These are phyloP conservation scores for Streptanthus diversifolius DNA, from an alignment of 345 rosid genomes.

Conservation along the genomic window DNA sequence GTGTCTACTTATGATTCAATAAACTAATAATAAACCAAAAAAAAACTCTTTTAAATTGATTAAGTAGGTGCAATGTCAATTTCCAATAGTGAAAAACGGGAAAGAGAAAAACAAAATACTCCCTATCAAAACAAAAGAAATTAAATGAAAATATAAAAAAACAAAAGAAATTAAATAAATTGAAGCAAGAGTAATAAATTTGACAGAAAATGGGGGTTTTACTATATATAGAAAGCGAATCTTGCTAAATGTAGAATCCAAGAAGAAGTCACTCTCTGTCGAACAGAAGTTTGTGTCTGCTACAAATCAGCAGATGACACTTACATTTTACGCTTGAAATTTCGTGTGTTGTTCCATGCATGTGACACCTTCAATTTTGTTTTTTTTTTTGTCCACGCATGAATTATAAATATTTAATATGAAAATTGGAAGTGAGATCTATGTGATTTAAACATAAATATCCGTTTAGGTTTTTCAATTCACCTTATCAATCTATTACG, in stretches of 20 bases:
- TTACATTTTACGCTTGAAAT: slow-evolving; percentile 4
- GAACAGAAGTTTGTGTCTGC: slow-evolving; percentile 28
- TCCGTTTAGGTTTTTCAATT: background rate
- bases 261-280: slow-evolving; percentile 28
- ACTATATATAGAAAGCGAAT: slow-evolving; percentile 28
- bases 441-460: too few relatives aligned
- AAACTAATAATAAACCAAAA: background rate
- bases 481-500: background rate
- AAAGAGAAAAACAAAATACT: background rate
- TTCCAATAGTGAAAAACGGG: background rate
- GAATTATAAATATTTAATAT: background rate
- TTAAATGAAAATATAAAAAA: slow-evolving; percentile 19
- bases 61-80: slow-evolving; percentile 25
- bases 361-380: slow-evolving; percentile 12
- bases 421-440: too few relatives aligned
- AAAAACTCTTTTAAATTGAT: background rate
- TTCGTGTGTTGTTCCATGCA: slow-evolving; percentile 16
- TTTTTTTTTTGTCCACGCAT: slow-evolving; percentile 14
- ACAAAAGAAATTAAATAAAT: background rate
- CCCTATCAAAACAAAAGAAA: background rate
- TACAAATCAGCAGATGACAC: slow-evolving; percentile 30
- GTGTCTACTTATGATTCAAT: slow-evolving; percentile 10
- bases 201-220: background rate
- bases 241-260: slow-evolving; percentile 26
- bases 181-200: slow-evolving; percentile 19